phyloP scores from a whole-genome alignment of 2,329 filamentous ascomycete species.

The Aspergillus sergii region DNA sequence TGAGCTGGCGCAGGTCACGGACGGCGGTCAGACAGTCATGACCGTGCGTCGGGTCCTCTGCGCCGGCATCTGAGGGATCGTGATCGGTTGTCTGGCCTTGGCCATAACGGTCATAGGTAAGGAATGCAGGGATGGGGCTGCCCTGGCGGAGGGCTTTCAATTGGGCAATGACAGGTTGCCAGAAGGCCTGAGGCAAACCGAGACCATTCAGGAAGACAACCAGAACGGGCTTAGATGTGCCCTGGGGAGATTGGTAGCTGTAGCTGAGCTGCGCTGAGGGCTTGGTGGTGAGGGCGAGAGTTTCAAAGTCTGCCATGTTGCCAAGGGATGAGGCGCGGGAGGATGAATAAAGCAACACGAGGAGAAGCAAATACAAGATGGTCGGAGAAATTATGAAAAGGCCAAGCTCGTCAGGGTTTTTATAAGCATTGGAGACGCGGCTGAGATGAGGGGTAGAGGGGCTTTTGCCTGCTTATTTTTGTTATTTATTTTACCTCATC shows the following conservation, averaged over 20 bases:
- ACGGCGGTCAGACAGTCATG: not conserved
- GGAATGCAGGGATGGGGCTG: slow-evolving; percentile 44
- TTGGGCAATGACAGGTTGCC: slow-evolving; percentile 36
- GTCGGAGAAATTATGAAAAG: too few species aligned
- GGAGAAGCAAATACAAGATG: not conserved
- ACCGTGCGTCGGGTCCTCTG: slow-evolving; percentile 27
- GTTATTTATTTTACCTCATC: not conserved
- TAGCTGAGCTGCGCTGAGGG: slow-evolving; percentile 22
- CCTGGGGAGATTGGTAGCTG: slow-evolving; percentile 16
- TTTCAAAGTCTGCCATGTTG: slow-evolving; percentile 19
- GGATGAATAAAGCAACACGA: not conserved
- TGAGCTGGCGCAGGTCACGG: slow-evolving; percentile 48
- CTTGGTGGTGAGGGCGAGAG: slow-evolving; percentile 21
- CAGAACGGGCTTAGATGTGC: slow-evolving; percentile 24
- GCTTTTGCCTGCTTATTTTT: not conserved
- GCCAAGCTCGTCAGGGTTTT: not conserved
- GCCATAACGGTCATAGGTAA: slow-evolving; percentile 62
- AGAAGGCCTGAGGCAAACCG: slow-evolving; percentile 43
- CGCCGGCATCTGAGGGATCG: slow-evolving; percentile 42
- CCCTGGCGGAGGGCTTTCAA: slow-evolving; percentile 20
- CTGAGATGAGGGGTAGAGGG: not conserved
- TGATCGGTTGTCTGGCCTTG: slow-evolving; percentile 55
- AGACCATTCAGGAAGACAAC: slow-evolving; percentile 51
- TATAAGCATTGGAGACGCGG: not conserved
- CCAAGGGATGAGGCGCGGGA: not conserved